A percentile compares a stretch with the other conserved stretches of the same genome.
Evolutionary conservation across 495 filamentous ascomycete species (phyloP).

Genomic region (Hypoxylon intermedium): DNA sequence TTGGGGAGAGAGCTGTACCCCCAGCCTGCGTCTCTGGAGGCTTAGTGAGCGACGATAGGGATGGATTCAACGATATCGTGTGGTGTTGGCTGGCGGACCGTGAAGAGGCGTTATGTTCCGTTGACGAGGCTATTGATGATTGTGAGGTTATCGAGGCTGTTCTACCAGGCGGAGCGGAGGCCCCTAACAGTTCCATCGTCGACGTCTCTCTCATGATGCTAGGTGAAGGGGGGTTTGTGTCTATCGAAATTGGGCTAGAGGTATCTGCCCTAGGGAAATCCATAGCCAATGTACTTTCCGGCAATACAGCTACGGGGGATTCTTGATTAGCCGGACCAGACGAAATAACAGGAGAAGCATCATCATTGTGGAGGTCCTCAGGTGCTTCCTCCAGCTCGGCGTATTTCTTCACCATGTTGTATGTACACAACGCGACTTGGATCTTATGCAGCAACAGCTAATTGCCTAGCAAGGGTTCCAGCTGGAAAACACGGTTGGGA

Average conservation of each 20-base stretch:
- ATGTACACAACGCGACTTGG: conserved; percentile 14
- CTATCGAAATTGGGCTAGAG: conserved; percentile 20
- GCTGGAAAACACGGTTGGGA: conserved; percentile 17
- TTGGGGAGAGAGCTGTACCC: conserved; percentile 30
- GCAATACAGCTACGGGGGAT: conserved; percentile 18
- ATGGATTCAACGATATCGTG: conserved; percentile 34
- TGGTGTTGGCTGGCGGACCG: conserved; percentile 10
- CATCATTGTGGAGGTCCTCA: conserved; percentile 20
- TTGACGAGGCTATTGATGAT: conserved; percentile 27
- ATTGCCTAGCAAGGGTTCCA: conserved; percentile 10
- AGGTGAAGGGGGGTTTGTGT: conserved; percentile 23
- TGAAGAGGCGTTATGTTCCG: conserved; percentile 12
- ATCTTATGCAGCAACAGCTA: conserved; percentile 7
- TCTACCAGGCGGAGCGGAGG: conserved; percentile 36
- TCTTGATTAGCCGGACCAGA: conserved; percentile 29
- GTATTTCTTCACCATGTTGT: conserved; percentile 33
- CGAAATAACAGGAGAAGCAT: conserved; percentile 8
- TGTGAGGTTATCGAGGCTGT: conserved; percentile 33
- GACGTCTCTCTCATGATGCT: conserved; percentile 23
- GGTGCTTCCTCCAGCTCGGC: conserved; percentile 20
- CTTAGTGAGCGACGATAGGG: conserved; percentile 28
- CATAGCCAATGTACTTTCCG: conserved; percentile 14
- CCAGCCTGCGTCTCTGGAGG: conserved; percentile 25
- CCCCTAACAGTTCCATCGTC: conserved; percentile 30
- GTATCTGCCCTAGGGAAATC: conserved; percentile 32